phyloP scores from a whole-genome alignment of 148 eudicot species.

The Chenopodium formosanum region DNA sequence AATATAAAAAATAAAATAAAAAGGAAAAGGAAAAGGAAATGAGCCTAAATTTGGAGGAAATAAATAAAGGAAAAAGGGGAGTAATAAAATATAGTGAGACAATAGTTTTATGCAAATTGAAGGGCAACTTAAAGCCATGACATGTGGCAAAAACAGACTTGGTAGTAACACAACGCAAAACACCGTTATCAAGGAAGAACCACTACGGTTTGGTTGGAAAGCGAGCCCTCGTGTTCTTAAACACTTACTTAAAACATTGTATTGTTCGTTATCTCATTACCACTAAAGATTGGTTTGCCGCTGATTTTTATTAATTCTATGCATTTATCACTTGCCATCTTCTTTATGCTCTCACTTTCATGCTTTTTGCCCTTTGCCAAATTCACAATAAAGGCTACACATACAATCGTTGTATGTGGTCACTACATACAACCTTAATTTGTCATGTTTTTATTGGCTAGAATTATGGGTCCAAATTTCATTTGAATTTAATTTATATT shows the following conservation, averaged over 20 bases:
- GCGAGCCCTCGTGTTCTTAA: conserved; percentile 36
- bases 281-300: neutral
- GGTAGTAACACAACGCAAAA: conserved; percentile 16
- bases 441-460: no score
- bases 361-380: conserved; percentile 5
- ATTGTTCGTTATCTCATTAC: neutral
- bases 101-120: neutral
- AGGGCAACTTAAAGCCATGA: neutral
- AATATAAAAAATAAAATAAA: no score
- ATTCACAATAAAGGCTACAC: no score
- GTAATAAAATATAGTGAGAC: no score
- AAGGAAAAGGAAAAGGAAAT: no score
- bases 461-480: no score
- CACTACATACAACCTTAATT: no score
- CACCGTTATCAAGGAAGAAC: conserved; percentile 28
- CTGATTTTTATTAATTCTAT: conserved; percentile 27
- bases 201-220: conserved; percentile 20
- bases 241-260: neutral
- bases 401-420: no score
- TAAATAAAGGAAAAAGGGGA: no score
- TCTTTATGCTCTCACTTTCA: conserved; percentile 43
- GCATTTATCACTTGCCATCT: conserved; percentile 33
- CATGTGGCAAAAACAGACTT: conserved; percentile 19
- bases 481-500: no score
- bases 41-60: no score